These are phyloP conservation scores for Amaranthus hypochondriacus DNA, from an alignment of 148 eudicot species.

Conservation along the genomic window DNA sequence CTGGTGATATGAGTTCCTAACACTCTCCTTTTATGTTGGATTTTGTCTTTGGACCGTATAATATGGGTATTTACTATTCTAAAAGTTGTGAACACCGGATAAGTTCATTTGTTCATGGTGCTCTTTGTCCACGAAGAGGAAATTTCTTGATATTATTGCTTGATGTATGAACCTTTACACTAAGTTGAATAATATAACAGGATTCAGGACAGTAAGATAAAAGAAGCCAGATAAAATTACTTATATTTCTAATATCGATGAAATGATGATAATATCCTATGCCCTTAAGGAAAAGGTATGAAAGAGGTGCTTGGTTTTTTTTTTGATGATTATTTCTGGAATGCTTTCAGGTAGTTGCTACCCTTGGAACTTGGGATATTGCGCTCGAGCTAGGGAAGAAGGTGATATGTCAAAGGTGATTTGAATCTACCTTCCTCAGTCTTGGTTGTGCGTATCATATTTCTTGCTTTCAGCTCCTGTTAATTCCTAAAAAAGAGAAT, in stretches of 20 bases:
- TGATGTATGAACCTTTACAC: background rate
- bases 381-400: constrained; percentile 81
- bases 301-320: background rate
- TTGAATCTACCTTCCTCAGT: constrained; percentile 12
- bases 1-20: background rate
- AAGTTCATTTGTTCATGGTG: background rate
- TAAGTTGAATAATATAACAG: background rate
- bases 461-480: background rate
- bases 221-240: background rate
- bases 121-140: background rate
- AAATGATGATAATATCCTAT: background rate
- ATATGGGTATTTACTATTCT: background rate
- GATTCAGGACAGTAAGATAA: background rate
- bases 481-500: background rate
- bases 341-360: constrained; percentile 57
- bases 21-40: background rate
- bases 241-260: background rate
- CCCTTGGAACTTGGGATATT: constrained; percentile 84
- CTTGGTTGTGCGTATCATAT: constrained; percentile 4
- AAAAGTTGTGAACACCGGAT: background rate
- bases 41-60: background rate
- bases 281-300: background rate
- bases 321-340: constrained; percentile 5
- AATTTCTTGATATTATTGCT: background rate
- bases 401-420: constrained; percentile 76